A percentile compares a stretch with the other conserved stretches of the same genome.
Evolutionary conservation across 257 asterid genomes (phyloP).

Genomic region (Przewalskia tangutica): DNA sequence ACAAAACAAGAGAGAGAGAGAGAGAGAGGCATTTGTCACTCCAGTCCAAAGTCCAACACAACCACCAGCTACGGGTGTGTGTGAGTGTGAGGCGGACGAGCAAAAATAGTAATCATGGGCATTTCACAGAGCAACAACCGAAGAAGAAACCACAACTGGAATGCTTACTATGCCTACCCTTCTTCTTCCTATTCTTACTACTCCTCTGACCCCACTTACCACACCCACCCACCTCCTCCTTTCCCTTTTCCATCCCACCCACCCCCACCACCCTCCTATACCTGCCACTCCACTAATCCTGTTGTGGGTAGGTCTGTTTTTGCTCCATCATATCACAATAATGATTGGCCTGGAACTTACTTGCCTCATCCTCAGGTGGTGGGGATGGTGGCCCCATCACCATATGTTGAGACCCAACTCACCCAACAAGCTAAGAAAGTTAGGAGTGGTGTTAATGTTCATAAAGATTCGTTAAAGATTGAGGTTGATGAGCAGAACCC

Average conservation of each 20-base stretch:
- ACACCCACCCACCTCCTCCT: slow-evolving; percentile 25
- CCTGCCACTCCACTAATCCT: slow-evolving; percentile 31
- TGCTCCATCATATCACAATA: slow-evolving; percentile 9
- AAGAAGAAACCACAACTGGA: slow-evolving; percentile 9
- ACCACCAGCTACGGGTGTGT: neutral
- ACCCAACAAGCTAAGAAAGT: slow-evolving; percentile 41
- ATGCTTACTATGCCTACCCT: slow-evolving; percentile 14
- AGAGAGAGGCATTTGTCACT: neutral
- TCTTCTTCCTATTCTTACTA: slow-evolving; percentile 5
- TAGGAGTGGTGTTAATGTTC: slow-evolving; percentile 54
- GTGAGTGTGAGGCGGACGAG: neutral
- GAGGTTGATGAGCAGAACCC: slow-evolving; percentile 40
- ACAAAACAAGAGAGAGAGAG: neutral
- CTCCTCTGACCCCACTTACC: slow-evolving; percentile 28
- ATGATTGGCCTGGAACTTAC: slow-evolving; percentile 20
- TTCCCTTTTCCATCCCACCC: slow-evolving; percentile 21
- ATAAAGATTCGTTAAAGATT: slow-evolving; percentile 44
- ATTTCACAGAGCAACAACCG: slow-evolving; percentile 9
- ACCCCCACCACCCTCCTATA: slow-evolving; percentile 23
- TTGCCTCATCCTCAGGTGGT: slow-evolving; percentile 12
- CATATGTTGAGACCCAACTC: slow-evolving; percentile 23
- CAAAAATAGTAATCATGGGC: neutral
- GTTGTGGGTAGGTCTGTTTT: slow-evolving; percentile 39
- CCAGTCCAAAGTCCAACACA: neutral
- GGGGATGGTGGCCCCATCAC: slow-evolving; percentile 20